Evolutionary conservation across 139 green algal genomes (phyloP), one percentile per base, ranked within the genome.

Genomic region (Chlorella ohadii): DNA sequence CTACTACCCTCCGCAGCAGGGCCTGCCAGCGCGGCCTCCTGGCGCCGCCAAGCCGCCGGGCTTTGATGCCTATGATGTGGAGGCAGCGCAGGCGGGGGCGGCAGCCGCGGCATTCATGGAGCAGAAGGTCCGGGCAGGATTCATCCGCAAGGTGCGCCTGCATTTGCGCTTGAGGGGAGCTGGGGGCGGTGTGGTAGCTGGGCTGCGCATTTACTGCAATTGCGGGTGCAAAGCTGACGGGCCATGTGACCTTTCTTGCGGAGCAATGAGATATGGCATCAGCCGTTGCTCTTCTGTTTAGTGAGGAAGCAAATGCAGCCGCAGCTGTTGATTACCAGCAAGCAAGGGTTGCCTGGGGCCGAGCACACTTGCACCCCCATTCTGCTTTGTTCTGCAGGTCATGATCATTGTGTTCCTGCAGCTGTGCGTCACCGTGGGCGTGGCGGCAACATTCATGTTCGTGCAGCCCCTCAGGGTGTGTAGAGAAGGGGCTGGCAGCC

Each of bases 141-240:
- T 94, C 55, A 78, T 93, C 20, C 77, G 91, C 39, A 94, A 94
- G 75, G 91, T 93, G 61, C 23, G 79, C 9, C 44, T 51, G 44
- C 44, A 51, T 9, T 16, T 51, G 44, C 44, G 7, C 44, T 9
- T 51, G 44, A 9, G 6, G 6, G 44, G 44, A 51, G 44, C 44
- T 51, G n/a, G n/a, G n/a, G n/a, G n/a, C n/a, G n/a, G n/a, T n/a
- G n/a, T n/a, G n/a, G n/a, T n/a, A n/a, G n/a, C n/a, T n/a, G n/a
- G n/a, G n/a, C n/a, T n/a, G n/a, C n/a, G n/a, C n/a, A n/a, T n/a
- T n/a, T n/a, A n/a, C n/a, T n/a, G n/a, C n/a, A n/a, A n/a, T n/a
- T n/a, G n/a, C n/a, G n/a, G n/a, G n/a, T n/a, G n/a, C n/a, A n/a
- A n/a, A n/a, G n/a, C n/a, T n/a, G n/a, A n/a, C n/a, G n/a, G n/a